These are phyloP conservation scores for Sarocladiaceae sp. DNA, from an alignment of 2,329 filamentous ascomycete genomes.

Conservation along the genomic window DNA sequence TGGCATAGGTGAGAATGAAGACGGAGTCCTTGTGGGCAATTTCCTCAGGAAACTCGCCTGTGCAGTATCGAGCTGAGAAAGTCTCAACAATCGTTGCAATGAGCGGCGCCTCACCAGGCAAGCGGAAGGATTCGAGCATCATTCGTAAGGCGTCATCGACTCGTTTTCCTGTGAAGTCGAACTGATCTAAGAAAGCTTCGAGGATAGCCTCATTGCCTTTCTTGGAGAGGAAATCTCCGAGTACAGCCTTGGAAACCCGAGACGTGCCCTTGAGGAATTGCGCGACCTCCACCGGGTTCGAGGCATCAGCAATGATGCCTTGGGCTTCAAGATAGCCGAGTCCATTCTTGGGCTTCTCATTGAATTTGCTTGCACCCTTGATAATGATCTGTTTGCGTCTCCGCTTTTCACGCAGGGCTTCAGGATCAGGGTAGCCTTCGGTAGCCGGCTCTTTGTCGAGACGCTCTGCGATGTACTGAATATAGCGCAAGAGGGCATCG, in stretches of 20 bases:
- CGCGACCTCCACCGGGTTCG: conserved; percentile 73
- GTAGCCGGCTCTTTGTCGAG: conserved; percentile 64
- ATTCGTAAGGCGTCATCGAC: conserved; percentile 85
- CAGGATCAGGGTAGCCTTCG: conserved; percentile 61
- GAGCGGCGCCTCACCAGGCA: conserved; percentile 86
- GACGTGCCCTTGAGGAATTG: conserved; percentile 82
- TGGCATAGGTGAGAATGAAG: conserved; percentile 88
- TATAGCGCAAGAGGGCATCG: conserved; percentile 82
- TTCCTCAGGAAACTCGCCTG: conserved; percentile 60
- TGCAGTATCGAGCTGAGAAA: conserved; percentile 81
- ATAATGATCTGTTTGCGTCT: conserved; percentile 83
- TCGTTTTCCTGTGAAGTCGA: conserved; percentile 80
- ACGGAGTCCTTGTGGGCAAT: conserved; percentile 82
- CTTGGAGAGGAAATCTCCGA: conserved; percentile 92
- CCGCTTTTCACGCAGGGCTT: conserved; percentile 62
- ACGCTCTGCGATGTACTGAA: conserved; percentile 86
- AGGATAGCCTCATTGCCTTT: conserved; percentile 80
- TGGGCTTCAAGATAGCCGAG: conserved; percentile 79
- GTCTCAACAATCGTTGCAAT: conserved; percentile 88
- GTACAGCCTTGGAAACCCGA: conserved; percentile 78
- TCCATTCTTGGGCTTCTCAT: conserved; percentile 86
- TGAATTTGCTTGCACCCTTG: conserved; percentile 83
- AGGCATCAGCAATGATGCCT: conserved; percentile 73
- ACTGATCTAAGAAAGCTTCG: conserved; percentile 75
- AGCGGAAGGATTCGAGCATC: conserved; percentile 84